Evolutionary conservation across 495 filamentous ascomycete species (phyloP).

Genomic region (Aspergillus mulundensis): DNA sequence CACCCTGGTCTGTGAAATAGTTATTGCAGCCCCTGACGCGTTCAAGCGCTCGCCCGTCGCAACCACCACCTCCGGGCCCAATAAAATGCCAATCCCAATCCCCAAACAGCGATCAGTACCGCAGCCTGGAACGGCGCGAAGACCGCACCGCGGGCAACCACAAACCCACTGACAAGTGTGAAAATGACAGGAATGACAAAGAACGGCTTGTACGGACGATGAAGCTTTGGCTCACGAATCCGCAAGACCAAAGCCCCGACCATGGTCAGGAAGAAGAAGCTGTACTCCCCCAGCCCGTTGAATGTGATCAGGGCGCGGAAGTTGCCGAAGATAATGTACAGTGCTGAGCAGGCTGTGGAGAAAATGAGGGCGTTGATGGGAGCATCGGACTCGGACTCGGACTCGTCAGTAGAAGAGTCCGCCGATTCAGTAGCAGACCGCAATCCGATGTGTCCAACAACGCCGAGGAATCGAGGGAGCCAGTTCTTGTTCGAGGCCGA

Average conservation of each 20-base stretch:
- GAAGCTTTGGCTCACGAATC: slow-evolving; percentile 14
- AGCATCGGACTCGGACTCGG: slow-evolving; percentile 13
- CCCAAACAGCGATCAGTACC: slow-evolving; percentile 15
- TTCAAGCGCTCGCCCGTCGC: neutral
- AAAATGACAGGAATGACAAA: slow-evolving; percentile 14
- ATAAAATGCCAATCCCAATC: slow-evolving; percentile 11
- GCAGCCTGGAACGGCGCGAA: slow-evolving; percentile 17
- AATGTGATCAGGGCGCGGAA: slow-evolving; percentile 21
- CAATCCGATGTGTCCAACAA: slow-evolving; percentile 11
- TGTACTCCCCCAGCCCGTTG: slow-evolving; percentile 19
- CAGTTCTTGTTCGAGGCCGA: slow-evolving; percentile 20
- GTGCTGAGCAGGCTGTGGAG: slow-evolving; percentile 11
- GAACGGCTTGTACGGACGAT: slow-evolving; percentile 18
- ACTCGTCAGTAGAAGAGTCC: too few species aligned
- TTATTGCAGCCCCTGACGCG: too few species aligned
- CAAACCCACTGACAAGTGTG: slow-evolving; percentile 18
- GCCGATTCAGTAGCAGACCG: neutral
- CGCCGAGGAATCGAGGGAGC: slow-evolving; percentile 15
- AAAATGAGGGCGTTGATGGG: slow-evolving; percentile 20
- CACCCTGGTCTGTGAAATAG: too few species aligned
- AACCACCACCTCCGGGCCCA: neutral
- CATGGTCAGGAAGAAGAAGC: slow-evolving; percentile 21
- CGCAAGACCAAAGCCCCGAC: slow-evolving; percentile 17
- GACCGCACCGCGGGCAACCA: slow-evolving; percentile 12
- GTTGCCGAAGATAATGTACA: slow-evolving; percentile 19